Percentiles rank a stretch among this genome's conserved stretches.
Evolutionary conservation across 1,284 basidiomycete species (phyloP).

Genomic region (Malassezia cuniculi): DNA sequence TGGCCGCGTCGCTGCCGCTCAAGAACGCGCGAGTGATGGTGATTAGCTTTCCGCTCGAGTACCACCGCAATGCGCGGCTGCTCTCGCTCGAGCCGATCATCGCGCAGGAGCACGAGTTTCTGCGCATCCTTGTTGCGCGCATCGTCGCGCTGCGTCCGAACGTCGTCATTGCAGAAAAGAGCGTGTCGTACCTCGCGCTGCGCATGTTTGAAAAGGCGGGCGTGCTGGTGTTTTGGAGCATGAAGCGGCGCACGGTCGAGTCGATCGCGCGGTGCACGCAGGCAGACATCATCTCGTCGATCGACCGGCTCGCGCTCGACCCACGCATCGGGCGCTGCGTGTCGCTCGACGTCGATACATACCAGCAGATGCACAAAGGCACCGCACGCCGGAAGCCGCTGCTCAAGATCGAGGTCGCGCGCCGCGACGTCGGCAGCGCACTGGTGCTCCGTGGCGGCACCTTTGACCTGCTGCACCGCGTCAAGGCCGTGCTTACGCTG

Average conservation of each 20-base stretch:
- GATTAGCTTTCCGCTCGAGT: slow-evolving; percentile 88
- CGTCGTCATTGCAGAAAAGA: slow-evolving; percentile 79
- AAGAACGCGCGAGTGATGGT: slow-evolving; percentile 83
- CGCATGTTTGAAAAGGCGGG: slow-evolving; percentile 76
- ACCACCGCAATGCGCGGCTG: slow-evolving; percentile 77
- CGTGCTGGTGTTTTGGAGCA: slow-evolving; percentile 77
- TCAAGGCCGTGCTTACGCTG: slow-evolving; percentile 86
- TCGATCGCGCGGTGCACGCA: slow-evolving; percentile 86
- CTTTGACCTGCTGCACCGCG: slow-evolving; percentile 60
- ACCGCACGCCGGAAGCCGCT: slow-evolving; percentile 69
- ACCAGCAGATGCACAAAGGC: slow-evolving; percentile 57
- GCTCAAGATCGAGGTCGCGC: slow-evolving; percentile 83
- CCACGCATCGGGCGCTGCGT: slow-evolving; percentile 79
- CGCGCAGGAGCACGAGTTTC: slow-evolving; percentile 86
- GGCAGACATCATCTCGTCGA: slow-evolving; percentile 83
- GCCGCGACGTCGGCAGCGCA: slow-evolving; percentile 80
- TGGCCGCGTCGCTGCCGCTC: slow-evolving; percentile 50
- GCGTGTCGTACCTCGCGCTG: slow-evolving; percentile 79
- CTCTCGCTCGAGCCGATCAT: slow-evolving; percentile 84
- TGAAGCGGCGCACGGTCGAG: slow-evolving; percentile 74
- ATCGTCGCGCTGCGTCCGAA: slow-evolving; percentile 83
- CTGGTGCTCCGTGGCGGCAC: slow-evolving; percentile 83
- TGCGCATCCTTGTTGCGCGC: slow-evolving; percentile 72
- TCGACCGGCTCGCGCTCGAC: slow-evolving; percentile 82
- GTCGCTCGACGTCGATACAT: slow-evolving; percentile 81